Base-by-base conservation (phyloP, 2,329 filamentous ascomycete genomes). In the Aspergillus sp. region DNA sequence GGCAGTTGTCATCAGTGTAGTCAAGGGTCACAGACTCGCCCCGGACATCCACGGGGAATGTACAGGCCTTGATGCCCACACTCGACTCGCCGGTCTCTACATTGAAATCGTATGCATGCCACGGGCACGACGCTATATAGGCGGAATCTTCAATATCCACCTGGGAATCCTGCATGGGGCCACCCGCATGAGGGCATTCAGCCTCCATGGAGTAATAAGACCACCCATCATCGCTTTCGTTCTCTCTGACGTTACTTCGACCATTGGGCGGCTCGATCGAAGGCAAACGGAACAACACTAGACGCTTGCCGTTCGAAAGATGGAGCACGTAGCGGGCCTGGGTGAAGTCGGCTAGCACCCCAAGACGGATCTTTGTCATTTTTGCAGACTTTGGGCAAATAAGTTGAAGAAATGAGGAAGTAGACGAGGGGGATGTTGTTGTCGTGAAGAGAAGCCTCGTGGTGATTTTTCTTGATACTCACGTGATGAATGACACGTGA, bases 71-170 rank as follows among this genome's bases (percentile, higher is more conserved):
- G 54, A 78, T 68, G 10, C 76, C 76, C 16, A 76, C 73, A 54
- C 75, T 78, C 5, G 76, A 78, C 62, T 77, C 73, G 49, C 76
- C 76, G 0, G 76, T 78, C 61, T 78, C 74, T 52, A 78, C 73
- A 50, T 78, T 78, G 56, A 78, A 78, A 58, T 78, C 76, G 57
- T 78, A 78, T 2, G 76, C 76, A 60, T 78, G 76, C 76, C 76
- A 78, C 13, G 76, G 76, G 54, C 76, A 78, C 1, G 75, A 77
- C 16, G 70, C 75, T 20, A 78, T 62, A 55, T 78, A 78, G 1
- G 74, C 73, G 0, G 75, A 77, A 53, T 78, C 76, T 53, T 78
- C 76, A 49, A 78, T 78, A 49, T 78, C 76, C 20, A 78, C 69
- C 6, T 71, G 68, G 1, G 75, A 74, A 16, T 77, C 74, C 5